Evolutionary conservation across 805 yeast species (phyloP), one percentile per base, ranked within the genome.

Genomic region (Groenewaldozyma tartarivorans): DNA sequence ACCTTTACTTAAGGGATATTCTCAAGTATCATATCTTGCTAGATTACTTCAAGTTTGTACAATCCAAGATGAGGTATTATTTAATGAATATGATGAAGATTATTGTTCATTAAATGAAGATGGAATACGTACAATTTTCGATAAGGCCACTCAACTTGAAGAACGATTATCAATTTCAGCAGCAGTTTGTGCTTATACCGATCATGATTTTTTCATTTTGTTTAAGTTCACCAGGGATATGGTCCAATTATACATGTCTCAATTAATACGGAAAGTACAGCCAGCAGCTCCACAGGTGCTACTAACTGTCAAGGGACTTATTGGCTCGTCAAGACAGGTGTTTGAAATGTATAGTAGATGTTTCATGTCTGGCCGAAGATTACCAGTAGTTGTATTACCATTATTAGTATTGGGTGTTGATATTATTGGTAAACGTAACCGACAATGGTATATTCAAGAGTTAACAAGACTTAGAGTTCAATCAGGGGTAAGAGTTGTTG

Each of bases 361-460:
- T n/a, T n/a, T n/a, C n/a, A n/a, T n/a, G 34, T 3, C 19, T 3
- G 34, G 34, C 16, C 34, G 11, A 32, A 13, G 17, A 6, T n/a
- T n/a, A n/a, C 34, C 34, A 32, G 17, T 32, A 11, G 34, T 32
- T 4, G 17, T 15, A 3, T 20, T 32, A 11, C 34, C 34, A 9
- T 15, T 32, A 15, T 15, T 32, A 13, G 19, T 3, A 5, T 20
- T 32, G 3, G 34, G 34, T 32, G 7, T 32, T 3, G 17, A 32
- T 15, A 32, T 32, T 32, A 32, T 32, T 13, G 34, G 34, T 17
- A 11, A 17, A 15, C 34, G 34, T 17, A 32, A 32, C 19, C 17
- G 34, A 15, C 34, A 32, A 15, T 32, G 34, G 34, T 32, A 32
- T 32, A 19, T 19, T 11, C n/a, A 32, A 20, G 34, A 32, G 34